Percentiles rank a stretch among this genome's conserved stretches.
Evolutionary conservation across 2,329 filamentous ascomycete species (phyloP).

Genomic region (Penicillium sp.): DNA sequence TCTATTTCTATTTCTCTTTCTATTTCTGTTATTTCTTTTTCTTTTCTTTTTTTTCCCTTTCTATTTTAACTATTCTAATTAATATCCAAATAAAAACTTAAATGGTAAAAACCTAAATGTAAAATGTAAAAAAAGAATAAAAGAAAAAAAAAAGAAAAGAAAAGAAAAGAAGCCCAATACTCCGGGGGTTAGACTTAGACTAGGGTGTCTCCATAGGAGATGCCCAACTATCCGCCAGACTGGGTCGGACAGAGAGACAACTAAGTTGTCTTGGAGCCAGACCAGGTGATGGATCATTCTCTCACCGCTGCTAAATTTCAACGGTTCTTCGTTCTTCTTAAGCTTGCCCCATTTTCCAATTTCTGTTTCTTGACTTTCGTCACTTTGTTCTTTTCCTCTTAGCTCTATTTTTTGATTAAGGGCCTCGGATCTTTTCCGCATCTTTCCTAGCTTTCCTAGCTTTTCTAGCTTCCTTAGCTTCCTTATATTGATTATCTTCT

Average conservation of each 20-base stretch:
- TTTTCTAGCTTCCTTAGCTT: neutral
- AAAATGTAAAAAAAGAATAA: neutral
- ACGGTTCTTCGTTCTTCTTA: slow-evolving; percentile 15
- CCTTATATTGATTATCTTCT: neutral
- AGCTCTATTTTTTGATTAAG: neutral
- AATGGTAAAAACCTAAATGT: neutral
- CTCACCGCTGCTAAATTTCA: slow-evolving; percentile 26
- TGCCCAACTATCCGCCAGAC: slow-evolving; percentile 26
- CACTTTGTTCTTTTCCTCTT: slow-evolving; percentile 8
- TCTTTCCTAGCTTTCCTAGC: neutral
- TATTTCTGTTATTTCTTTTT: neutral
- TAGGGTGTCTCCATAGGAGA: slow-evolving; percentile 9
- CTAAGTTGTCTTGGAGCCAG: slow-evolving; percentile 19
- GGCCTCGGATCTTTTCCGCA: slow-evolving; percentile 10
- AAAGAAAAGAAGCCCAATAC: slow-evolving; percentile 8
- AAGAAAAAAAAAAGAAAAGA: neutral
- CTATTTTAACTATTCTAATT: neutral
- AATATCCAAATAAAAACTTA: neutral
- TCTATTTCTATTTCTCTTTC: neutral
- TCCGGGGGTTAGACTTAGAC: slow-evolving; percentile 11
- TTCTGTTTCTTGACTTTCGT: slow-evolving; percentile 4
- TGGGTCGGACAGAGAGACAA: slow-evolving; percentile 26
- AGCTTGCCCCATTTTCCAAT: slow-evolving; percentile 16
- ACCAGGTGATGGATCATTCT: slow-evolving; percentile 24
- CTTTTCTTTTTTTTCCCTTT: neutral